phyloP scores from a whole-genome alignment of 495 filamentous ascomycete genomes.

The Penicillium antarcticum region DNA sequence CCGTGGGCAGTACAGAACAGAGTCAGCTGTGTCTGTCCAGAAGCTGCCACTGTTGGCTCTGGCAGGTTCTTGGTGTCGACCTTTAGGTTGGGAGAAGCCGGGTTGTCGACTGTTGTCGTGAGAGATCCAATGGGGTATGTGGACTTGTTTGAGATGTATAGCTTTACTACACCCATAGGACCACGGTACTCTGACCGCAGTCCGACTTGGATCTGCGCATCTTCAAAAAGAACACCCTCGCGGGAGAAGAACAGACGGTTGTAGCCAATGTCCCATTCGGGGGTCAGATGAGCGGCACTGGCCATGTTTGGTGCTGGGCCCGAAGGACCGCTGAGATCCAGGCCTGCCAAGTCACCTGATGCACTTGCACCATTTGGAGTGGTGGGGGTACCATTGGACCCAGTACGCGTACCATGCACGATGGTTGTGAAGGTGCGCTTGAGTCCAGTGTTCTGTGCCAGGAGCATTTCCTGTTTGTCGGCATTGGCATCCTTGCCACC shows the following conservation, averaged over 20 bases:
- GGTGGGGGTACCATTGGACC: slow-evolving; percentile 40
- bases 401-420: slow-evolving; percentile 52
- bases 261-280: slow-evolving; percentile 92
- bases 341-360: slow-evolving; percentile 67
- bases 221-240: slow-evolving; percentile 92
- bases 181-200: slow-evolving; percentile 90
- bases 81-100: slow-evolving; percentile 64
- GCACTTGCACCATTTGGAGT: slow-evolving; percentile 30
- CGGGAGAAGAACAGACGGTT: slow-evolving; percentile 72
- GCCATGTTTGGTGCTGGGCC: slow-evolving; percentile 77
- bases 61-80: slow-evolving; percentile 85
- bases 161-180: slow-evolving; percentile 89
- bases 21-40: slow-evolving; percentile 84
- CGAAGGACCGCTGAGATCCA: slow-evolving; percentile 65
- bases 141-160: slow-evolving; percentile 94
- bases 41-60: slow-evolving; percentile 72
- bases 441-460: slow-evolving; percentile 78
- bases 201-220: slow-evolving; percentile 89
- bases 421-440: slow-evolving; percentile 75
- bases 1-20: slow-evolving; percentile 86
- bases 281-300: slow-evolving; percentile 85
- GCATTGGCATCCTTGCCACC: slow-evolving; percentile 90
- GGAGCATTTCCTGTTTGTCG: slow-evolving; percentile 72
- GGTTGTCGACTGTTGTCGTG: slow-evolving; percentile 90
- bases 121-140: slow-evolving; percentile 79